Conservation (phyloP, 306 rosid species). For the Cicer judaicum region DNA sequence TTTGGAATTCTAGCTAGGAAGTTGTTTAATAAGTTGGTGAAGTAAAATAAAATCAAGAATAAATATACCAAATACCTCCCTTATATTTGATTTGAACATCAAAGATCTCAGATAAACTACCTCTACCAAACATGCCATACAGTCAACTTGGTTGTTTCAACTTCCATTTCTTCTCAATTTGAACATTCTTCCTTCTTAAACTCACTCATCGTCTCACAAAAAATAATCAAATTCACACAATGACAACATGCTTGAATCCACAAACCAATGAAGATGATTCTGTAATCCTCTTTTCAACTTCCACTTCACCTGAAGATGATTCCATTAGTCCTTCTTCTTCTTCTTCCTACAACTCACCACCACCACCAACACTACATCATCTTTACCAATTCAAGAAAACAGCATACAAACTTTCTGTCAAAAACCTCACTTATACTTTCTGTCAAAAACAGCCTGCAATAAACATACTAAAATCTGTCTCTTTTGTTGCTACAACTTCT, state of each 20-base stretch:
- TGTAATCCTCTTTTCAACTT: slow-evolving; percentile 59
- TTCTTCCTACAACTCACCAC: slow-evolving; percentile 61
- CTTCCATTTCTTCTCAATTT: slow-evolving; percentile 49
- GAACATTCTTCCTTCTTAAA: slow-evolving; percentile 37
- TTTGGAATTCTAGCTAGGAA: slow-evolving; percentile 32
- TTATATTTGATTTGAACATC: slow-evolving; percentile 10
- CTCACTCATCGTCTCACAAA: slow-evolving; percentile 38
- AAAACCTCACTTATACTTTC: slow-evolving; percentile 64
- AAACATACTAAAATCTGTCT: slow-evolving; percentile 72
- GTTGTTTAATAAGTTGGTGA: slow-evolving; percentile 22
- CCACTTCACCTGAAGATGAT: slow-evolving; percentile 70
- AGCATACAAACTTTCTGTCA: slow-evolving; percentile 53
- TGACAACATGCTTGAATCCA: slow-evolving; percentile 57
- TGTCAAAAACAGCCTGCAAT: slow-evolving; percentile 57
- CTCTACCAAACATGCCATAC: slow-evolving; percentile 49
- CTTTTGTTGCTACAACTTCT: slow-evolving; percentile 70
- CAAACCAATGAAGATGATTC: slow-evolving; percentile 64
- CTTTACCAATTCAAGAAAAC: too few species aligned
- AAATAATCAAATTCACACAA: slow-evolving; percentile 34
- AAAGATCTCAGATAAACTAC: slow-evolving; percentile 54
- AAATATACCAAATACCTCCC: not conserved
- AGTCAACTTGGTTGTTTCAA: slow-evolving; percentile 51
- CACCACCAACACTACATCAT: slow-evolving; percentile 38
- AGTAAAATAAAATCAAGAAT: slow-evolving; percentile 17
- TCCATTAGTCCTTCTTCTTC: slow-evolving; percentile 61